Percentiles rank a stretch among this genome's conserved stretches.
These are phyloP conservation scores for Leptosphaerulina australis DNA, from an alignment of 2,329 filamentous ascomycete genomes.

Conservation along the genomic window DNA sequence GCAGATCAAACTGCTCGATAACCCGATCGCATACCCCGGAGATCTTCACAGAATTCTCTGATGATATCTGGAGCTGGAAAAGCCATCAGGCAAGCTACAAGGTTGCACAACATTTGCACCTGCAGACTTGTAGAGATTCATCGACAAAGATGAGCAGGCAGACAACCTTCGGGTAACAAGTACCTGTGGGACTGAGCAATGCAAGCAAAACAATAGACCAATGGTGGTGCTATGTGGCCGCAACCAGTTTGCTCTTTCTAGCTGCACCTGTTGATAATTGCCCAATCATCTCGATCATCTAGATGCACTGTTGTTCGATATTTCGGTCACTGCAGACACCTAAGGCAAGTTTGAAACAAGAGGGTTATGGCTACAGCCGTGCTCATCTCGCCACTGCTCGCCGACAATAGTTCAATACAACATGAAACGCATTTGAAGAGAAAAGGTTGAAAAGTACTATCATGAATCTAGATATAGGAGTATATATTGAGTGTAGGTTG, in stretches of 20 bases:
- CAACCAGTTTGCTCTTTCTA: slow-evolving; percentile 36
- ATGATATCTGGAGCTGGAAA: not conserved
- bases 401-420: slow-evolving; percentile 43
- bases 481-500: slow-evolving; percentile 48
- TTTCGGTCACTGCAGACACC: slow-evolving; percentile 24
- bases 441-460: slow-evolving; percentile 45
- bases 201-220: slow-evolving; percentile 24
- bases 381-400: slow-evolving; percentile 42
- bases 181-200: slow-evolving; percentile 25
- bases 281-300: slow-evolving; percentile 32
- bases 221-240: slow-evolving; percentile 25
- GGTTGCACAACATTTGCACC: not conserved
- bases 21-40: not conserved
- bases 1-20: slow-evolving; percentile 1
- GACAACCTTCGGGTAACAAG: slow-evolving; percentile 23
- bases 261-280: slow-evolving; percentile 27
- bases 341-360: slow-evolving; percentile 34
- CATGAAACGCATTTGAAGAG: slow-evolving; percentile 41
- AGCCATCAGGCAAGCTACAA: not conserved
- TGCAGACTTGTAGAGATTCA: slow-evolving; percentile 13
- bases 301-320: slow-evolving; percentile 23
- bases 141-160: slow-evolving; percentile 19
- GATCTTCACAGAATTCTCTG: not conserved
- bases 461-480: slow-evolving; percentile 26
- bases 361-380: slow-evolving; percentile 39